A percentile compares a stretch with the other conserved stretches of the same genome.
phyloP scores from a whole-genome alignment of 2,329 filamentous ascomycete species.

The Ceratocystis ficicola region DNA sequence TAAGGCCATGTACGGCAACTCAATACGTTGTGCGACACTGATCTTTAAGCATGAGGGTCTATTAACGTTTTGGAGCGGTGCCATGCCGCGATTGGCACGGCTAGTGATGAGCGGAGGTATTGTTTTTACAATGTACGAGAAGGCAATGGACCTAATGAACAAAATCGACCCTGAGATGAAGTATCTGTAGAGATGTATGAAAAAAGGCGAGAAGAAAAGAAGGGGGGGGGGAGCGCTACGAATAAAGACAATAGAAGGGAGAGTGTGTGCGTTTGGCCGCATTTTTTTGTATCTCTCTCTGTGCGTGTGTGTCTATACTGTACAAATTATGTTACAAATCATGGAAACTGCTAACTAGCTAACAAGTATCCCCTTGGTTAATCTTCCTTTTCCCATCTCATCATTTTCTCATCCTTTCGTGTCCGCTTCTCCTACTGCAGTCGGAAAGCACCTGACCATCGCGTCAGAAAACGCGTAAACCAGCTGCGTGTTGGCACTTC shows the following conservation, averaged over 20 bases:
- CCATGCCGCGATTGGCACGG: slow-evolving; percentile 69
- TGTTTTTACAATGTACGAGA: slow-evolving; percentile 97
- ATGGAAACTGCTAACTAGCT: not conserved
- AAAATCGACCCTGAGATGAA: slow-evolving; percentile 67
- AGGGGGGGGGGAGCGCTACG: not conserved
- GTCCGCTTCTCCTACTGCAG: slow-evolving; percentile 33
- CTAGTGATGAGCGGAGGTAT: slow-evolving; percentile 88
- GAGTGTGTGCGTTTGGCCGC: not conserved
- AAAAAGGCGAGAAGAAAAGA: not conserved
- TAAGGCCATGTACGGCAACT: slow-evolving; percentile 69
- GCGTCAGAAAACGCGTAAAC: slow-evolving; percentile 41
- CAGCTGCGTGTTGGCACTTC: slow-evolving; percentile 48
- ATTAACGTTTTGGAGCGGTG: slow-evolving; percentile 87
- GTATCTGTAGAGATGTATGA: slow-evolving; percentile 50
- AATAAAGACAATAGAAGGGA: not conserved
- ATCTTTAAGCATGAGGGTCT: slow-evolving; percentile 86
- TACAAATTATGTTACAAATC: slow-evolving; percentile 11
- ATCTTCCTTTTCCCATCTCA: not conserved
- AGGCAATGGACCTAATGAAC: slow-evolving; percentile 81
- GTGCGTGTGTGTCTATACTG: not conserved
- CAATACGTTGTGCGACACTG: slow-evolving; percentile 64
- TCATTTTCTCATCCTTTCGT: not conserved
- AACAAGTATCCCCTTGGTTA: not conserved
- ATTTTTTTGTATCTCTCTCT: not conserved
- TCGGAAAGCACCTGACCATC: slow-evolving; percentile 47